phyloP scores from a whole-genome alignment of 148 eudicot species.

The Fagopyrum homotropicum region DNA sequence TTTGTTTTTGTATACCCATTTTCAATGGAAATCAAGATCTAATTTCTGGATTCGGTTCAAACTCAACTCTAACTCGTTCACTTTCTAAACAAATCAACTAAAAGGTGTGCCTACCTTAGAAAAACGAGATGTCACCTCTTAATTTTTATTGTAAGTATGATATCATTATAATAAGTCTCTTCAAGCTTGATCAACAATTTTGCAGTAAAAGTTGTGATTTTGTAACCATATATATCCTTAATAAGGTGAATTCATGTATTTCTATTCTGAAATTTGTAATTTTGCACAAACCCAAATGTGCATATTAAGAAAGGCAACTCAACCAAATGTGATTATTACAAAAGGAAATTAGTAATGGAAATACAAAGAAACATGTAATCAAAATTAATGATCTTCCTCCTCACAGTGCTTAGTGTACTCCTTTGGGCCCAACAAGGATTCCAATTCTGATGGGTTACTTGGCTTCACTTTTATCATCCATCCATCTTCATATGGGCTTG shows the following conservation, averaged over 20 bases:
- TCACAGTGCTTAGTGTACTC: slow-evolving; percentile 73
- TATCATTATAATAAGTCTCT: no score
- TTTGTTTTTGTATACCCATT: no score
- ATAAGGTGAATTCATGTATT: background rate
- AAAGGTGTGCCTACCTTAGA: no score
- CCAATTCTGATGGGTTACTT: slow-evolving; percentile 65
- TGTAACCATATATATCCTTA: background rate
- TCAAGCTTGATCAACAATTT: no score
- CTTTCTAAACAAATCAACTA: no score
- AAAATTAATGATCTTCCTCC: slow-evolving; percentile 40
- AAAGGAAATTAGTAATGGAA: background rate
- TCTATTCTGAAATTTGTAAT: background rate
- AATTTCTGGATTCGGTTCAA: no score
- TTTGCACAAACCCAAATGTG: background rate
- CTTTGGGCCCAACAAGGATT: slow-evolving; percentile 57
- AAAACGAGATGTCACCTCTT: no score
- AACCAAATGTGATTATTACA: background rate
- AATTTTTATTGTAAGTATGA: no score
- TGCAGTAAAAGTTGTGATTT: background rate
- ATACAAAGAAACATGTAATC: background rate
- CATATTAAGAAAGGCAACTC: background rate
- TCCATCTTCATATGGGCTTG: slow-evolving; percentile 89
- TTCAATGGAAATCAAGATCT: no score
- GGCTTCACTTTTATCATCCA: slow-evolving; percentile 99
- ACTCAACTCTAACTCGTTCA: no score